Base-by-base conservation (phyloP, 345 rosid genomes). In the Ceriops decandra region DNA sequence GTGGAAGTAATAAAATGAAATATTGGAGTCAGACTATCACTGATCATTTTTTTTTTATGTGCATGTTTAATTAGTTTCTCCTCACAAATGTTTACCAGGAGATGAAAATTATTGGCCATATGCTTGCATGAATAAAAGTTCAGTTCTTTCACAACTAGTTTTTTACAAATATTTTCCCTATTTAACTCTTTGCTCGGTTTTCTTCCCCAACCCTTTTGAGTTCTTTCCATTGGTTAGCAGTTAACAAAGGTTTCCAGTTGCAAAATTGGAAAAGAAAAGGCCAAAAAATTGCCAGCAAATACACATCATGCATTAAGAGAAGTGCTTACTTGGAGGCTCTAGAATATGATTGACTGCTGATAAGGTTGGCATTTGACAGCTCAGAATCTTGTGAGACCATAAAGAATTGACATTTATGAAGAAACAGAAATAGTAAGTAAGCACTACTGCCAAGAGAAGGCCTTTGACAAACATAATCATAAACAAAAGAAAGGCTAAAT, bases 321-420 rank as follows among this genome's bases (percentile, higher is more conserved):
- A 9, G 52, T 24, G 63, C 73, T 73, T 28, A 74, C 72, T 68
- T 62, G 67, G 69, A 74, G 32, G 62, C 64, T 64, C 32, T 63
- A 62, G 26, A 63, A 72, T 57, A 35, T 49, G 51, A 32, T 47
- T 49, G 70, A 59, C 60, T 60, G 36, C 7, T 57, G 32, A 49
- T 24, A 56, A 20, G 8, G 19, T 28, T 17, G 10, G 7, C 11
- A 31, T 38, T 5, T 61, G 26, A 5, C 17, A 33, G 24, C 46
- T 69, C 54, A 61, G 56, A 49, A 30, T 53, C 77, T 67, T 13
- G 35, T 5, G 7, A 38, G 38, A 9, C 13, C 8, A 21, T 7
- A 30, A 6, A 49, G 6, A 47, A 30, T 35, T 19, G 19, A 32
- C 0, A 5, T 10, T 53, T 46, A 32, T 42, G 24, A 52, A 51